Percentiles rank a stretch among this genome's conserved stretches.
phyloP scores from a whole-genome alignment of 129 eudicot species.

The Glebionis coronaria region DNA sequence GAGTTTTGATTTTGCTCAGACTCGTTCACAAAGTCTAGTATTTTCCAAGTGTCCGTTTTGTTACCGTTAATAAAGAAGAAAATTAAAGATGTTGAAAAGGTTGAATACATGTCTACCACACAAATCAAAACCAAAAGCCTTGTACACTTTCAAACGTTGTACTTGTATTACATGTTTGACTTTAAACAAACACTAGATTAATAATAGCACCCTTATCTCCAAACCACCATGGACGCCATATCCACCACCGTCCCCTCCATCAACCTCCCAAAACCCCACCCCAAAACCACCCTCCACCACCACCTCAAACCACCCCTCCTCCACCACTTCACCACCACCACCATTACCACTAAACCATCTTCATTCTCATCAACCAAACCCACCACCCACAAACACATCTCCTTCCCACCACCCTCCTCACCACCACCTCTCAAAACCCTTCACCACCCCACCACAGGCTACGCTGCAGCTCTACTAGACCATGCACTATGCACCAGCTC shows the following conservation, averaged over 20 bases:
- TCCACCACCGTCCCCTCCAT: slow-evolving; percentile 52
- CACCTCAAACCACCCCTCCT: slow-evolving; percentile 19
- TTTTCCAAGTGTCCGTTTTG: too few relatives aligned
- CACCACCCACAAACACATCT: slow-evolving; percentile 11
- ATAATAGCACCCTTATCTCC: slow-evolving; percentile 22
- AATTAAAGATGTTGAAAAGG: too few relatives aligned
- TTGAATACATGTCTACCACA: too few relatives aligned
- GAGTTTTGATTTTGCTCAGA: too few relatives aligned
- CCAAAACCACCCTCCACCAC: slow-evolving; percentile 23
- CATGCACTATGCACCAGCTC: slow-evolving; percentile 31
- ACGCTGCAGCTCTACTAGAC: slow-evolving; percentile 76
- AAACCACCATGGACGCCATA: slow-evolving; percentile 55
- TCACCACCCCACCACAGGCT: slow-evolving; percentile 57
- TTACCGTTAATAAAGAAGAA: too few relatives aligned
- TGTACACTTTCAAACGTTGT: too few relatives aligned
- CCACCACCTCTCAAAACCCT: slow-evolving; percentile 19
- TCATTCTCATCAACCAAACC: slow-evolving; percentile 39
- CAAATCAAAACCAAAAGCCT: too few relatives aligned
- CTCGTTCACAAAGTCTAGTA: too few relatives aligned
- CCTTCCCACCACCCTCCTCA: slow-evolving; percentile 18
- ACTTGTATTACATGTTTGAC: too few relatives aligned
- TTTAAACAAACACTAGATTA: too few relatives aligned
- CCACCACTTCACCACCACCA: slow-evolving; percentile 28
- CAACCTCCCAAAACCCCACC: slow-evolving; percentile 34
- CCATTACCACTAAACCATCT: slow-evolving; percentile 25